Conservation (phyloP, 2,329 filamentous ascomycete species). For the Drechslera avenae region DNA sequence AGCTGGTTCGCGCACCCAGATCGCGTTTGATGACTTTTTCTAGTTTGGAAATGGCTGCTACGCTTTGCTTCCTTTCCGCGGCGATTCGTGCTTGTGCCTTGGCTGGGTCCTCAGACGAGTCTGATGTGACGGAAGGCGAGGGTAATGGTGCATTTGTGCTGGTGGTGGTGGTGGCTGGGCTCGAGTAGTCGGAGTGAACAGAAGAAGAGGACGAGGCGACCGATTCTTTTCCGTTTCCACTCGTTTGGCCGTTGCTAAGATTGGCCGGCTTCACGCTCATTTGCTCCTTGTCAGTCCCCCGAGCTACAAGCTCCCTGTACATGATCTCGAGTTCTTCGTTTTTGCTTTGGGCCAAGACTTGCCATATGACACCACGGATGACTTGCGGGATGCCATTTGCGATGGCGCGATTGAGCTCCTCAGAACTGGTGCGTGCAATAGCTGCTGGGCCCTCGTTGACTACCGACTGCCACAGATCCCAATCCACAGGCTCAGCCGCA, state of each 20-base stretch:
- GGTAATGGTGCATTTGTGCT: slow-evolving; percentile 40
- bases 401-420: slow-evolving; percentile 89
- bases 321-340: slow-evolving; percentile 84
- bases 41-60: slow-evolving; percentile 73
- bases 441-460: slow-evolving; percentile 93
- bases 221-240: slow-evolving; percentile 67
- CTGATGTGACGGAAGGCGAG: slow-evolving; percentile 63
- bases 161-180: slow-evolving; percentile 60
- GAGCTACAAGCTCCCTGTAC: slow-evolving; percentile 80
- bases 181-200: slow-evolving; percentile 76
- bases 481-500: slow-evolving; percentile 77
- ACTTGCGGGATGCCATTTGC: slow-evolving; percentile 91
- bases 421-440: slow-evolving; percentile 82
- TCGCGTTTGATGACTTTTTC: slow-evolving; percentile 93
- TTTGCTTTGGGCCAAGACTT: slow-evolving; percentile 93
- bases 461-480: slow-evolving; percentile 96
- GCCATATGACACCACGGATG: slow-evolving; percentile 98
- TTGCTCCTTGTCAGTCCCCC: slow-evolving; percentile 78
- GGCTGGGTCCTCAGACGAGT: slow-evolving; percentile 62
- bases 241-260: slow-evolving; percentile 55
- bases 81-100: slow-evolving; percentile 69
- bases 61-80: slow-evolving; percentile 76
- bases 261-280: slow-evolving; percentile 32
- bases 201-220: slow-evolving; percentile 82
- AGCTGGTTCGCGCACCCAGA: slow-evolving; percentile 89